Evolutionary conservation across 306 rosid species (phyloP).

Genomic region (Canavalia gladiata): DNA sequence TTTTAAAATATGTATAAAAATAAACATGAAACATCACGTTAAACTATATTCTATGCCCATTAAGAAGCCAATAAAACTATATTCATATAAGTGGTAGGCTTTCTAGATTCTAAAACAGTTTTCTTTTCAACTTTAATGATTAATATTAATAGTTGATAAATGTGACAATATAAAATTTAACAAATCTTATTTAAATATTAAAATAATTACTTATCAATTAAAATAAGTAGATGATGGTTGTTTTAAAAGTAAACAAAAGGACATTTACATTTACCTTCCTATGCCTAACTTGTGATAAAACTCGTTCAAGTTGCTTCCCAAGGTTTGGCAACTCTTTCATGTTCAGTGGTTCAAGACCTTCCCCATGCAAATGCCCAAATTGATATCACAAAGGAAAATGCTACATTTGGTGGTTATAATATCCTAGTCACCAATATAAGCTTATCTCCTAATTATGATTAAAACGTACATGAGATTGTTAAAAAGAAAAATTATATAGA

Average conservation of each 20-base stretch:
- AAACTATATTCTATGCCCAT: no score
- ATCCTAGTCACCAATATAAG: not conserved
- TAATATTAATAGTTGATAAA: no score
- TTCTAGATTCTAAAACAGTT: no score
- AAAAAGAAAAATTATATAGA: not conserved
- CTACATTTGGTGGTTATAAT: not conserved
- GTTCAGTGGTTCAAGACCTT: conserved; percentile 85
- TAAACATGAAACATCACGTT: no score
- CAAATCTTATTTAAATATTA: no score
- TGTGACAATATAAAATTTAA: no score
- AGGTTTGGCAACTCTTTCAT: conserved; percentile 82
- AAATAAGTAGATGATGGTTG: no score
- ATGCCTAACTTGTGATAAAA: conserved; percentile 77
- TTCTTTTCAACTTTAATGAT: no score
- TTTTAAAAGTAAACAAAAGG: not conserved
- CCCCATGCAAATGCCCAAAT: conserved; percentile 88
- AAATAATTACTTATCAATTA: not conserved
- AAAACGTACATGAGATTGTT: not conserved
- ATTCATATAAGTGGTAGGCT: no score
- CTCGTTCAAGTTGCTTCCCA: conserved; percentile 86
- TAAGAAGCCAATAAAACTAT: no score
- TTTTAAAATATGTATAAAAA: no score
- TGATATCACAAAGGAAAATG: conserved; percentile 8
- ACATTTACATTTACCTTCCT: conserved; percentile 64
- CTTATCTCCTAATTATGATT: not conserved